Evolutionary conservation across 345 rosid species (phyloP).

Genomic region (Salix udensis): DNA sequence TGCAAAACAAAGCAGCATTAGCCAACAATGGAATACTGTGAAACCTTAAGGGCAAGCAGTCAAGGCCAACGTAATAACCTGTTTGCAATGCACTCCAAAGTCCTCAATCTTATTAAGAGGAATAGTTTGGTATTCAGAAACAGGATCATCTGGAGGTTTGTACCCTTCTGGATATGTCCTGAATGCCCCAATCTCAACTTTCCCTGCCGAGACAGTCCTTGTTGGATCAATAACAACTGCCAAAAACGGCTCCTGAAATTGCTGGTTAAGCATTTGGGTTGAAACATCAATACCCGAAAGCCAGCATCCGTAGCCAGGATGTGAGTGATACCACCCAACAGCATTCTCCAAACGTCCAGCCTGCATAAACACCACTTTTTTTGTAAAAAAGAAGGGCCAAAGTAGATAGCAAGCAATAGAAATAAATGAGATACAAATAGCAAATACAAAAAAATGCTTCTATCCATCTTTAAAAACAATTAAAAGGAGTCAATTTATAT

Average conservation of each 20-base stretch:
- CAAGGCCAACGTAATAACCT: slow-evolving; percentile 40
- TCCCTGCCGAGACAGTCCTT: slow-evolving; percentile 99
- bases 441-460: not conserved
- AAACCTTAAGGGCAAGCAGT: not conserved
- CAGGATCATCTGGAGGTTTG: slow-evolving; percentile 74
- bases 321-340: slow-evolving; percentile 96
- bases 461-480: not conserved
- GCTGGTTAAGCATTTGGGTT: slow-evolving; percentile 97
- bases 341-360: slow-evolving; percentile 96
- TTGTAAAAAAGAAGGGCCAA: not conserved
- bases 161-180: slow-evolving; percentile 96
- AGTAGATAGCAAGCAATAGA: not conserved
- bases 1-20: slow-evolving; percentile 32
- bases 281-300: slow-evolving; percentile 98
- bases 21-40: not conserved
- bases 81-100: slow-evolving; percentile 94
- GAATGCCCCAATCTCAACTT: slow-evolving; percentile 99
- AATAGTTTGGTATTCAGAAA: slow-evolving; percentile 92
- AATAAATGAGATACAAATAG: not conserved
- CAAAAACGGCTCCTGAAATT: slow-evolving; percentile 91
- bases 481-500: not conserved
- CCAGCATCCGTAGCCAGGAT: slow-evolving; percentile 99
- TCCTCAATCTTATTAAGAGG: slow-evolving; percentile 92
- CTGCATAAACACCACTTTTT: slow-evolving; percentile 28
- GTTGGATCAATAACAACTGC: slow-evolving; percentile 99